Evolutionary conservation across 208 protist species (phyloP), one percentile per base, ranked within the genome.

Genomic region (Leptomonas pyrrhocoris): DNA sequence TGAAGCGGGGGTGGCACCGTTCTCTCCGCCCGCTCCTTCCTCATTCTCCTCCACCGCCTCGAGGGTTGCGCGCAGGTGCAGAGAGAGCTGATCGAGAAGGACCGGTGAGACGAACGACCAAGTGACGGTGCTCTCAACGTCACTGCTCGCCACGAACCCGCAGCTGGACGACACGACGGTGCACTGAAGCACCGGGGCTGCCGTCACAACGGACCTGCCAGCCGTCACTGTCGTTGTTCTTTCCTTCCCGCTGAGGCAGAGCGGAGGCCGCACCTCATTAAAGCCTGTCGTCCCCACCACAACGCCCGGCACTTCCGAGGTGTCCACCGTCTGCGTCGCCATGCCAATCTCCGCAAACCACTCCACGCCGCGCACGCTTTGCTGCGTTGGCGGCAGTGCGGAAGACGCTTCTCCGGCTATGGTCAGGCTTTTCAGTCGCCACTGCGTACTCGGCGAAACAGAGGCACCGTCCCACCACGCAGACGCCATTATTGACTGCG

Each of bases 271-370:
- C 45, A 86, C 45, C 60, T 89, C 83, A 2, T 72, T 75, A 74
- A 93, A 90, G 28, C 79, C 76, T 0, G 43, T 61, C 4, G 72
- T 68, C 21, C 21, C 74, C 15, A 90, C 69, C 31, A 74, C 21
- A 25, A 90, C 43, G 0, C 68, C 71, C 8, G 71, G 36, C 16
- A 83, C 55, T 25, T 81, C 58, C 1, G 54, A 48, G 36, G 78
- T 71, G 31, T 82, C 66, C 8, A 83, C 68, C 27, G 30, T 54
- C n/a, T 75, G 38, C 7, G 69, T 16, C 15, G 45, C 43, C 21
- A 72, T 76, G 50, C 55, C 55, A 21, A 69, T 69, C 61, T 81
- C 77, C 23, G 73, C 60, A 50, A 81, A 87, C 88, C 88, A 93
- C 67, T 84, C 46, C 36, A 88, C 81, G 36, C 43, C 18, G 30